phyloP scores from a whole-genome alignment of 805 yeast genomes.

The Candida pini region DNA sequence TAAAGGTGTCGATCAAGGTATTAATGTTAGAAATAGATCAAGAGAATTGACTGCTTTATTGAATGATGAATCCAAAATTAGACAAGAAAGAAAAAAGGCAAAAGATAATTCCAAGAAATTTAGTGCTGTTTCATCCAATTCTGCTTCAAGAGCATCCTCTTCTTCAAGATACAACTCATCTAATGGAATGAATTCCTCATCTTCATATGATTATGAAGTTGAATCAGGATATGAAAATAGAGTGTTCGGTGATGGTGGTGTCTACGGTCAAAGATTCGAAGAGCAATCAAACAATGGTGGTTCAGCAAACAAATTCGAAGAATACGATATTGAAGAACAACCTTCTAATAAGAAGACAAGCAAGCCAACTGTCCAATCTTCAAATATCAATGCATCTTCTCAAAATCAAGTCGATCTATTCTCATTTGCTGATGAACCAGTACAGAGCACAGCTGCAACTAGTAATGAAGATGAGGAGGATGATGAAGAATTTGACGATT shows the following conservation, averaged over 20 bases:
- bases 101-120: slow-evolving; percentile 78
- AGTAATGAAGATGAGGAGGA: slow-evolving; percentile 34
- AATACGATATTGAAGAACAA: slow-evolving; percentile 44
- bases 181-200: slow-evolving; percentile 27
- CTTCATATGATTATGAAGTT: slow-evolving; percentile 41
- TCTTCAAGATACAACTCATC: slow-evolving; percentile 27
- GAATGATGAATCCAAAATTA: slow-evolving; percentile 67
- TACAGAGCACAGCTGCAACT: slow-evolving; percentile 16
- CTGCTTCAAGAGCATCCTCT: slow-evolving; percentile 52
- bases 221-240: slow-evolving; percentile 38
- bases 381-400: slow-evolving; percentile 42
- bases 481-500: slow-evolving; percentile 64
- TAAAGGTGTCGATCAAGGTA: slow-evolving; percentile 93
- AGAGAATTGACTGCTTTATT: slow-evolving; percentile 67
- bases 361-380: slow-evolving; percentile 29
- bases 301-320: slow-evolving; percentile 47
- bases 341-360: slow-evolving; percentile 24
- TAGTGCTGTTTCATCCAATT: slow-evolving; percentile 51
- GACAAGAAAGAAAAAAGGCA: slow-evolving; percentile 88
- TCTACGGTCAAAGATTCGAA: slow-evolving; percentile 60
- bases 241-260: slow-evolving; percentile 70
- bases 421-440: slow-evolving; percentile 33
- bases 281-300: slow-evolving; percentile 43
- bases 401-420: slow-evolving; percentile 42
- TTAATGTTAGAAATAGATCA: slow-evolving; percentile 88